These are phyloP conservation scores for Naganishia kalamii DNA, from an alignment of 768 basidiomycete species.

Conservation along the genomic window DNA sequence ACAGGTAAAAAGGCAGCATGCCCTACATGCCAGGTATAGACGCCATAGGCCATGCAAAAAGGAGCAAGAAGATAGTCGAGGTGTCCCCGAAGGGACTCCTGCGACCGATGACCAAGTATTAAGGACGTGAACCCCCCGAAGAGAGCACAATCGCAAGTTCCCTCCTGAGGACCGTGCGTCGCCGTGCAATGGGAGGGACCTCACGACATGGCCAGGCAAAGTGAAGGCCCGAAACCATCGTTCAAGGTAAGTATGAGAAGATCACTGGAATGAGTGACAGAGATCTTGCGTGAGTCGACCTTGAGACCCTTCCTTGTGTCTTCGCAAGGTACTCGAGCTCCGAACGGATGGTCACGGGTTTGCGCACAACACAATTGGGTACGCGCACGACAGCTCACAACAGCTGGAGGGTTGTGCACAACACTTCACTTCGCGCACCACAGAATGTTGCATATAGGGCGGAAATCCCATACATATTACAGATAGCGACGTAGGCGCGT, in stretches of 20 bases:
- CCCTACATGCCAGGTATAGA: background rate
- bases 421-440: too few species aligned
- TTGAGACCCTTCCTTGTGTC: too few species aligned
- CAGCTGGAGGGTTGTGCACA: too few species aligned
- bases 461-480: too few species aligned
- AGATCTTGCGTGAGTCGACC: too few species aligned
- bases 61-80: slow-evolving; percentile 17
- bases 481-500: too few species aligned
- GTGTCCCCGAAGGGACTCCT: slow-evolving; percentile 20
- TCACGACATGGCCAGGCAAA: slow-evolving; percentile 15
- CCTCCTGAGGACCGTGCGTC: slow-evolving; percentile 16
- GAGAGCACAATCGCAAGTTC: slow-evolving; percentile 16
- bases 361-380: too few species aligned
- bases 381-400: too few species aligned
- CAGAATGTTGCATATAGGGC: too few species aligned
- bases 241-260: slow-evolving; percentile 17
- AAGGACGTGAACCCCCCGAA: slow-evolving; percentile 17
- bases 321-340: too few species aligned
- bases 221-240: slow-evolving; percentile 18
- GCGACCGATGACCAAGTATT: slow-evolving; percentile 20
- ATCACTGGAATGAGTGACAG: background rate
- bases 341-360: too few species aligned
- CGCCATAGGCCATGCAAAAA: background rate
- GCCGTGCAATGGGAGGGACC: slow-evolving; percentile 21
- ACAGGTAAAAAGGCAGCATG: background rate